Evolutionary conservation across 2,329 filamentous ascomycete genomes (phyloP), one percentile per base, ranked within the genome.

Genomic region (Cyphellophora europaea): DNA sequence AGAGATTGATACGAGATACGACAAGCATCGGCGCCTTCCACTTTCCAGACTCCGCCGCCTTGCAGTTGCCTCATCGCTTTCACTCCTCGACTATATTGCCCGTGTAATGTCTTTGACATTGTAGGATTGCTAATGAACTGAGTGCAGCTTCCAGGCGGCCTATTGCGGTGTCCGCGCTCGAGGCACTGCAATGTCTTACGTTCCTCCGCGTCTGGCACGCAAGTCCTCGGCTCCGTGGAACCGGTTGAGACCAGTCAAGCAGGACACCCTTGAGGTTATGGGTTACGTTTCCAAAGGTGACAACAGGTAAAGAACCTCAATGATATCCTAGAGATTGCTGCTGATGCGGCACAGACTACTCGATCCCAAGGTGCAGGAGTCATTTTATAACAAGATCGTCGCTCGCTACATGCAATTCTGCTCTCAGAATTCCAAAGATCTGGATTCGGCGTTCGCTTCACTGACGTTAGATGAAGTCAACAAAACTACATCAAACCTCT

Each of bases 201-300:
- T 23, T 14, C 41, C 38, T 12, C 41, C 45, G 6, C 14, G 34
- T 3, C 27, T 43, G 4, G 36, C 37, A 13, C 40, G 47, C n/a
- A 49, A 47, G 32, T 43, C 45, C 3, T 43, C 45, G 17, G 35
- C 43, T 18, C 45, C 47, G 36, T 84, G 80, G 77, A 74, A 72
- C 40, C 71, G 82, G 44, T 65, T 93, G 44, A 87, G 82, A 56
- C 80, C 83, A 10, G 71, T 79, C 41, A 74, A 80, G 29, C 65
- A 77, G 38, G 87, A 95, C 56, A 75, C 83, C 11, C 66, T 96
- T 17, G 83, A 93, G 49, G 72, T 69, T 41, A 82, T 93, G 47
- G 88, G 89, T 2, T 70, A 94, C 45, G 85, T 85, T 4, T 94
- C 87, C 2, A 95, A 94, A 54, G 89, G 89, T 34, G 89, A 96